phyloP scores from a whole-genome alignment of 176 grass and related monocot species.

The Luzula sylvatica region DNA sequence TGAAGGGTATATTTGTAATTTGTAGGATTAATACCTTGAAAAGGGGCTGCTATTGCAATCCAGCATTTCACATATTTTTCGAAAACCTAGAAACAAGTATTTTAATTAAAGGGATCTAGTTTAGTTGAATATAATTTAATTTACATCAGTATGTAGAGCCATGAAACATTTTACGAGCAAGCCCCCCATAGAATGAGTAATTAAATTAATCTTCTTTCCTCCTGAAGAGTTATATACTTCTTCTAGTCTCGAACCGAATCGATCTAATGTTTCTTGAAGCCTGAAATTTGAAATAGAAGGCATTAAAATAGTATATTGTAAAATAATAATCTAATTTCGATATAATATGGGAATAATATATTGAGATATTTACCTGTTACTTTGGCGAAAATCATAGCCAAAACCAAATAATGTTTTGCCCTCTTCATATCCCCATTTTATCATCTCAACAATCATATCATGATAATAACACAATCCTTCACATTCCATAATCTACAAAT shows the following conservation, averaged over 20 bases:
- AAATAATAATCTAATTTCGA: background rate
- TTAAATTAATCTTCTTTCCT: conserved; percentile 75
- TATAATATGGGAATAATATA: background rate
- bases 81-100: conserved; percentile 44
- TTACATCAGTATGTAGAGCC: conserved; percentile 74
- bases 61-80: conserved; percentile 95
- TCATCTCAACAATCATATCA: conserved; percentile 98
- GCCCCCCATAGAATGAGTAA: conserved; percentile 97
- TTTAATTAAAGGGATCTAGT: conserved; percentile 11
- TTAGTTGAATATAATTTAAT: background rate
- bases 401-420: conserved; percentile 95
- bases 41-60: conserved; percentile 98
- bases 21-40: conserved; percentile 62
- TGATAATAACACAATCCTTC: conserved; percentile 95
- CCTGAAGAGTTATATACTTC: conserved; percentile 64
- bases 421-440: conserved; percentile 94
- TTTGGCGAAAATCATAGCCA: conserved; percentile 98
- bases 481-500: conserved; percentile 54
- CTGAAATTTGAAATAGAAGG: conserved; percentile 30
- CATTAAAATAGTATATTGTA: background rate
- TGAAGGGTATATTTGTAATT: background rate
- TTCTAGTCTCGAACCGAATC: conserved; percentile 66
- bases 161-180: conserved; percentile 90
- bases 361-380: conserved; percentile 55
- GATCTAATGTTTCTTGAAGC: conserved; percentile 70